Evolutionary conservation across 1,139 yeast genomes (phyloP), one percentile per base, ranked within the genome.

Genomic region (Scheffersomyces insectosa): DNA sequence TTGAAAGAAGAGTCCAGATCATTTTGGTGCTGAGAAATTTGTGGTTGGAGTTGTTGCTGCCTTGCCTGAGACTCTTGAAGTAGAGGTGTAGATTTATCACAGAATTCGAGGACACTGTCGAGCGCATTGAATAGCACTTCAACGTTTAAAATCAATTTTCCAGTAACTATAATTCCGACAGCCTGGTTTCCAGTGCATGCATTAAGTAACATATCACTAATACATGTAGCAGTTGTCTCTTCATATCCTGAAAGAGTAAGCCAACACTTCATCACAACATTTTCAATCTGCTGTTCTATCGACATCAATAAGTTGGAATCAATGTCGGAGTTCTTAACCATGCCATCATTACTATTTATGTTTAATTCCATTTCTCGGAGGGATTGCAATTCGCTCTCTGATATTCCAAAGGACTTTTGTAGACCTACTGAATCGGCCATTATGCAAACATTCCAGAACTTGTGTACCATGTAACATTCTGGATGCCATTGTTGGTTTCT

Each of bases 401-500:
- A 38, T 7, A 56, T 39, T 8, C 42, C 38, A 13, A 65, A 60
- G 16, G 70, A 60, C 1, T 70, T 61, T 11, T 75, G 74, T 33
- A 82, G 60, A 1, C 89, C 91, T 32, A 85, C 77, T 4, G 79
- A 69, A 44, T 79, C 84, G 0, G 86, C 79, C 3, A 84, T 75
- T n/a, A 90, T 72, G 46, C 85, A 80, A 23, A 91, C 96, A 59
- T 89, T 91, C 99, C 99, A 95, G 58, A 90, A 91, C 62, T 91
- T 91, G 70, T 88, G 91, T 39, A 93, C 95, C 91, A 95, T 95
- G 61, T 90, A 95, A 69, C 99, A 95, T 63, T 95, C 99, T 3
- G 98, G 98, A 63, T 95, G 99, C 99, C 99, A 95, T 60, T 90
- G 96, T 62, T 91, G 96, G 50, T 87, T 86, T 54, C 87, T 78